phyloP scores from a whole-genome alignment of 805 yeast genomes.

The Cyberlindnera euphorbiae region DNA sequence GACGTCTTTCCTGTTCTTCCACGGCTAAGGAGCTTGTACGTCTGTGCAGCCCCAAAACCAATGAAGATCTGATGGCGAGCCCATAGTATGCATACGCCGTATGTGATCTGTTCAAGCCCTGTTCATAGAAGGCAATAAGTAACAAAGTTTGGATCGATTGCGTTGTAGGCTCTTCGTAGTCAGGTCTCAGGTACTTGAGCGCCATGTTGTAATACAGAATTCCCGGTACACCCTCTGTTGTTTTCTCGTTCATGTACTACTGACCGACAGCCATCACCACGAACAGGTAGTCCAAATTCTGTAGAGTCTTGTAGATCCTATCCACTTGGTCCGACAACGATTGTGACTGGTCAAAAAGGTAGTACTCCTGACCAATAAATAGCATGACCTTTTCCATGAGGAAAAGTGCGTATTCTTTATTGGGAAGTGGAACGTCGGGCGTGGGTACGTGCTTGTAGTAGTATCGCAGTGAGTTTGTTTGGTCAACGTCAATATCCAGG shows the following conservation, averaged over 20 bases:
- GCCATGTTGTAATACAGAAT: slow-evolving; percentile 27
- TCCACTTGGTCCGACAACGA: slow-evolving; percentile 12
- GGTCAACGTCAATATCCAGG: slow-evolving; percentile 21
- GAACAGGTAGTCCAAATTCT: slow-evolving; percentile 18
- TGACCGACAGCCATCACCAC: slow-evolving; percentile 26
- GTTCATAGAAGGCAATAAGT: slow-evolving; percentile 32
- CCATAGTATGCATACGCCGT: slow-evolving; percentile 32
- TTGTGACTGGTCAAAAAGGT: slow-evolving; percentile 16
- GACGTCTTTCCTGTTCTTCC: slow-evolving; percentile 28
- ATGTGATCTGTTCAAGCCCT: slow-evolving; percentile 33
- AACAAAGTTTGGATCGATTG: slow-evolving; percentile 30
- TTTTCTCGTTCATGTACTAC: slow-evolving; percentile 20
- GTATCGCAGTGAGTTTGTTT: slow-evolving; percentile 18
- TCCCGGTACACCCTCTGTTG: slow-evolving; percentile 21
- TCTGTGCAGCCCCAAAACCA: slow-evolving; percentile 30
- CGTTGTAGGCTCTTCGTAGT: slow-evolving; percentile 31
- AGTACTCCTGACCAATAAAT: slow-evolving; percentile 24
- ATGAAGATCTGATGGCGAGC: slow-evolving; percentile 29
- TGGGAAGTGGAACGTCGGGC: slow-evolving; percentile 14
- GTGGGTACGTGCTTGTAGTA: slow-evolving; percentile 14
- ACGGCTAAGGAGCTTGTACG: slow-evolving; percentile 17
- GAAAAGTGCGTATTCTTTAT: slow-evolving; percentile 11
- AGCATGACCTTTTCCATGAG: slow-evolving; percentile 18
- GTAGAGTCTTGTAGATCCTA: slow-evolving; percentile 11
- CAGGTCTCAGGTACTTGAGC: slow-evolving; percentile 26